Conservation (phyloP, 805 yeast species). For the Nadsonia fulvescens region DNA sequence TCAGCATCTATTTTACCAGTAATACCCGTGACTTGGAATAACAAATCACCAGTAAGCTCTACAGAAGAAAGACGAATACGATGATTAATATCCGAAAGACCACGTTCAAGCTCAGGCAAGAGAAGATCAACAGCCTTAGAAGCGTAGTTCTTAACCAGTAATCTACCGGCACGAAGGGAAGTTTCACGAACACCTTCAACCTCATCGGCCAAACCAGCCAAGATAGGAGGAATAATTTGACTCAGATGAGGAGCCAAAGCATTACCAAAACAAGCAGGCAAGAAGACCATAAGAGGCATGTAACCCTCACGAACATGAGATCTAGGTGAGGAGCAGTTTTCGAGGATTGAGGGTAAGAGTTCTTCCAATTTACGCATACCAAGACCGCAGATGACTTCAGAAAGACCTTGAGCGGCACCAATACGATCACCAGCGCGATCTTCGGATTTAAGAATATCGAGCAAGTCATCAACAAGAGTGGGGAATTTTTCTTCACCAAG, state of each 20-base stretch:
- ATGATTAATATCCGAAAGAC: constrained; percentile 63
- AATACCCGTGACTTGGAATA: constrained; percentile 87
- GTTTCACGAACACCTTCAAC: constrained; percentile 78
- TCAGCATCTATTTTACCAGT: constrained; percentile 34
- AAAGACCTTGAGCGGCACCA: constrained; percentile 92
- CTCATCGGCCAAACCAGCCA: constrained; percentile 77
- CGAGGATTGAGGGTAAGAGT: constrained; percentile 59
- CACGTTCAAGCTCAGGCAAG: constrained; percentile 84
- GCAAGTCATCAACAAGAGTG: constrained; percentile 61
- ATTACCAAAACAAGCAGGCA: constrained; percentile 88
- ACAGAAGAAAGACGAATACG: constrained; percentile 87
- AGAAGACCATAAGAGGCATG: constrained; percentile 71
- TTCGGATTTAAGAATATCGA: constrained; percentile 62
- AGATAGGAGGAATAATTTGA: constrained; percentile 76
- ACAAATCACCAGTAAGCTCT: constrained; percentile 84
- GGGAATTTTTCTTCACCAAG: constrained; percentile 95
- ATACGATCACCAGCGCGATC: constrained; percentile 73
- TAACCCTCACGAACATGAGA: constrained; percentile 74
- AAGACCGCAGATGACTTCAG: constrained; percentile 85
- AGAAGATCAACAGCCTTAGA: constrained; percentile 80
- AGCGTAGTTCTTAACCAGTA: constrained; percentile 82
- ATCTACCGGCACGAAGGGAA: constrained; percentile 80
- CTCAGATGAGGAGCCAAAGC: constrained; percentile 80
- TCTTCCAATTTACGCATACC: constrained; percentile 82
- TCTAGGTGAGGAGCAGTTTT: constrained; percentile 50